Evolutionary conservation across 257 asterid species (phyloP), one percentile per base, ranked within the genome.

Genomic region (Galeopsis tetrahit): DNA sequence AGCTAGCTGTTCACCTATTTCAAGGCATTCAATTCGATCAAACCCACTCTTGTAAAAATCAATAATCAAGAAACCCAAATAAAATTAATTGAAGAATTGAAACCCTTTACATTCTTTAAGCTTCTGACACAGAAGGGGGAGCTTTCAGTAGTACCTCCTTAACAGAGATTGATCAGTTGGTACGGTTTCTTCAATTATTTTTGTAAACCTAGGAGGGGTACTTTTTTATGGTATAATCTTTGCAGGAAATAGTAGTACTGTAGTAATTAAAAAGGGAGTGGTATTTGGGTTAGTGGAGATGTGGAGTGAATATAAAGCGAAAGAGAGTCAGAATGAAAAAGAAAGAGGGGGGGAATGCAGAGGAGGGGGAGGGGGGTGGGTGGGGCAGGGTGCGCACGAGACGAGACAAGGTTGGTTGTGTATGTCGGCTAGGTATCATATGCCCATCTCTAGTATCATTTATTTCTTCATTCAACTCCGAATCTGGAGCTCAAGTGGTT

Each of bases 371-470:
- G 38, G 3, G 52, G 11, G 13, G 57, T 4, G 74, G 17, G 70
- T 52, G 77, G 69, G 70, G 70, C 13, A 58, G 21, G 55, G 70
- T 21, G 79, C 66, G 66, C 74, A 68, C 51, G 68, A 69, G 80
- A 68, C 51, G 68, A 69, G 80, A 76, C 80, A 76, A 43, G 66
- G 6, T 21, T 17, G 55, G 53, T 13, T 61, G 72, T 76, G 72
- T n/a, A 8, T 62, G 76, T 76, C 80, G 76, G 76, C 10, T 53
- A 67, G 80, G 80, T 10, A 69, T 69, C 80, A 56, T 48, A 60
- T 74, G 40, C 68, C 72, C 56, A 38, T 36, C 52, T 55, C 60
- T 42, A 0, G 7, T 6, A 5, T 7, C 5, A n/a, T n/a, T n/a
- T n/a, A n/a, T n/a, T 53, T 21, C 33, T 7, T 5, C 11, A 21